A percentile compares a stretch with the other conserved stretches of the same genome.
phyloP scores from a whole-genome alignment of 1,139 yeast genomes.

The Lodderomyces elongisporus region DNA sequence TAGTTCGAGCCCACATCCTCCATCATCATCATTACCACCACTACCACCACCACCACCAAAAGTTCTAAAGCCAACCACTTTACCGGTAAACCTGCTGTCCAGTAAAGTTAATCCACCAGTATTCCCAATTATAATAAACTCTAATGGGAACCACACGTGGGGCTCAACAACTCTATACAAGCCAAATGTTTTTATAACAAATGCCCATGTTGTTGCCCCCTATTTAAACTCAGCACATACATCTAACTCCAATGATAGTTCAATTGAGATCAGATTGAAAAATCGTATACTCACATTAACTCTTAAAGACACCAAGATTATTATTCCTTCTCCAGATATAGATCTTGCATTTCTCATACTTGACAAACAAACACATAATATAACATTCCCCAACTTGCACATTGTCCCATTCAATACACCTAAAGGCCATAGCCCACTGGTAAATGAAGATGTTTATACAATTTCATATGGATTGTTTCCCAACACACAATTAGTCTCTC shows the following conservation, averaged over 20 bases:
- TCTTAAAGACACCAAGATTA: slow-evolving; percentile 10
- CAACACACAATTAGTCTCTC: slow-evolving; percentile 26
- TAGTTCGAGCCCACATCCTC: slow-evolving; percentile 4
- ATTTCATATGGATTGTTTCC: slow-evolving; percentile 57
- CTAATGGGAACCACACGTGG: slow-evolving; percentile 20
- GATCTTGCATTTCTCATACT: slow-evolving; percentile 7
- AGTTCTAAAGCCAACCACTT: background rate
- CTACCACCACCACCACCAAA: slow-evolving; percentile 1
- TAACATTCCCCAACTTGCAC: background rate
- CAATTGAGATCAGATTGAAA: background rate
- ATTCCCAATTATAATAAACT: background rate
- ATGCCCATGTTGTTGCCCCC: slow-evolving; percentile 28
- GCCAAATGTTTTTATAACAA: slow-evolving; percentile 27
- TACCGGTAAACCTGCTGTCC: background rate
- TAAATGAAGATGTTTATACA: slow-evolving; percentile 40
- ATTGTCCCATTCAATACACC: slow-evolving; percentile 6
- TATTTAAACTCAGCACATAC: slow-evolving; percentile 1
- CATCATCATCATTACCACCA: no score
- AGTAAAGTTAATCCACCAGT: background rate
- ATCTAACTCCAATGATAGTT: slow-evolving; percentile 8
- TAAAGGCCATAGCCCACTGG: no score
- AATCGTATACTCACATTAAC: background rate
- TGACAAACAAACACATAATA: slow-evolving; percentile 14
- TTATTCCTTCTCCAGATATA: slow-evolving; percentile 5
- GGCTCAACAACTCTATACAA: slow-evolving; percentile 32